phyloP scores from a whole-genome alignment of 2,329 filamentous ascomycete species.

The Cadophora sp. region DNA sequence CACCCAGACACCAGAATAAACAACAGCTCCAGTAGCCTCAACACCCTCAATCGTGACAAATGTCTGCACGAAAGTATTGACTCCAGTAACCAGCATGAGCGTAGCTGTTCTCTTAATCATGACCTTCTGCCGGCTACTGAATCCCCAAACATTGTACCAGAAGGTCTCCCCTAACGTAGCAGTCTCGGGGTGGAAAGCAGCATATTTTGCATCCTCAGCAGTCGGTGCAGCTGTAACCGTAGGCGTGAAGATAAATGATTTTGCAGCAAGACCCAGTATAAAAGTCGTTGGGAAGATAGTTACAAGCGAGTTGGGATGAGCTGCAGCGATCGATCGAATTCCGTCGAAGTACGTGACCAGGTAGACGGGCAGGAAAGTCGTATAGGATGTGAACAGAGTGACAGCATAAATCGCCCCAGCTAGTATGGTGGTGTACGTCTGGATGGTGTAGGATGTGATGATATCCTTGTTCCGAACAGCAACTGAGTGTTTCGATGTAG shows the following conservation, averaged over 20 bases:
- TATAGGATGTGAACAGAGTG: constrained; percentile 72
- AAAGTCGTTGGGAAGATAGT: constrained; percentile 64
- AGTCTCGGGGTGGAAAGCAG: constrained; percentile 66
- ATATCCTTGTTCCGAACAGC: constrained; percentile 68
- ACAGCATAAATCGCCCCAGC: constrained; percentile 77
- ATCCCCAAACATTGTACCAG: constrained; percentile 75
- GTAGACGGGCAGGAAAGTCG: constrained; percentile 72
- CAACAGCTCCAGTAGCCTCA: constrained; percentile 70
- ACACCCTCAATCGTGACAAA: constrained; percentile 73
- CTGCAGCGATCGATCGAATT: constrained; percentile 71
- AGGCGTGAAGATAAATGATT: constrained; percentile 79
- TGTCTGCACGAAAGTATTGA: constrained; percentile 69
- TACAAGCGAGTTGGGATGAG: constrained; percentile 67
- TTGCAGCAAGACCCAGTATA: constrained; percentile 71
- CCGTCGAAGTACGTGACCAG: constrained; percentile 79
- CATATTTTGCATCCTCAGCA: constrained; percentile 58
- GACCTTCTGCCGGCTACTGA: constrained; percentile 65
- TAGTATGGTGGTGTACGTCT: constrained; percentile 69
- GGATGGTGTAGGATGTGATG: constrained; percentile 66
- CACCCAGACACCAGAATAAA: constrained; percentile 80
- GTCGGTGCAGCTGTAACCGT: constrained; percentile 58
- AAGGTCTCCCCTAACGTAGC: constrained; percentile 75
- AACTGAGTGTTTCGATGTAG: constrained; percentile 48
- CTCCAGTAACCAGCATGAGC: constrained; percentile 62
- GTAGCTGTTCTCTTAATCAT: constrained; percentile 69